Evolutionary conservation across 768 basidiomycete genomes (phyloP).

Genomic region (Phaffia tasmanica): DNA sequence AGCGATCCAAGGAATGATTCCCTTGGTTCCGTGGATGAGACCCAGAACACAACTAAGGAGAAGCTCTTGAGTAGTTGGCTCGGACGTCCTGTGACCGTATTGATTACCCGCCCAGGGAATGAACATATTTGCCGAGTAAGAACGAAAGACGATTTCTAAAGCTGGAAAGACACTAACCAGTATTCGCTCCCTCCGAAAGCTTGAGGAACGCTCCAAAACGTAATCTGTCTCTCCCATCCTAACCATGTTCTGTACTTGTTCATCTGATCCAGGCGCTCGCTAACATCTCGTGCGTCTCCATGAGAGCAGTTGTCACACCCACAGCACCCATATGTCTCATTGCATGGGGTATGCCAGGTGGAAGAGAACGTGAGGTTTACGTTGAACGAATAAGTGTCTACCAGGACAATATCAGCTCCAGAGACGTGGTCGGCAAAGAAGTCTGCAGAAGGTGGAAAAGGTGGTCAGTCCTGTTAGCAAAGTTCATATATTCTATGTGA

Average conservation of each 20-base stretch:
- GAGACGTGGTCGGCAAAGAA: not conserved
- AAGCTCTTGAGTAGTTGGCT: not conserved
- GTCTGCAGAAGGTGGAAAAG: not conserved
- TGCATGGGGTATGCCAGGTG: conserved; percentile 31
- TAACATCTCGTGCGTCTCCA: conserved; percentile 58
- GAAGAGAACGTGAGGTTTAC: conserved; percentile 31
- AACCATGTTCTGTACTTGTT: conserved; percentile 39
- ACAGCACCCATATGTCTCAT: conserved; percentile 54
- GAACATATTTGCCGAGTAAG: too few relatives aligned
- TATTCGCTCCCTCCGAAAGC: too few relatives aligned
- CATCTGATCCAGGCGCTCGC: conserved; percentile 57
- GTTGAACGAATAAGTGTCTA: conserved; percentile 32
- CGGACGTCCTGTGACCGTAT: too few relatives aligned
- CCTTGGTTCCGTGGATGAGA: conserved; percentile 4
- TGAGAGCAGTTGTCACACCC: conserved; percentile 58
- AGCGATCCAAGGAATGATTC: conserved; percentile 13
- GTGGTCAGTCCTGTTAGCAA: conserved; percentile 32
- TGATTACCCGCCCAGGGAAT: too few relatives aligned
- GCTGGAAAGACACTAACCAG: too few relatives aligned
- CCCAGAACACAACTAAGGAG: not conserved
- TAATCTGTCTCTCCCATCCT: conserved; percentile 2
- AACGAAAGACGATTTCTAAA: too few relatives aligned
- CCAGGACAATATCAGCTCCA: conserved; percentile 5
- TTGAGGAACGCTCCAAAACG: too few relatives aligned
- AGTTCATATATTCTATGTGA: conserved; percentile 49